Base-by-base conservation (phyloP, 768 basidiomycete species). In the Auricularia auricula-judae region DNA sequence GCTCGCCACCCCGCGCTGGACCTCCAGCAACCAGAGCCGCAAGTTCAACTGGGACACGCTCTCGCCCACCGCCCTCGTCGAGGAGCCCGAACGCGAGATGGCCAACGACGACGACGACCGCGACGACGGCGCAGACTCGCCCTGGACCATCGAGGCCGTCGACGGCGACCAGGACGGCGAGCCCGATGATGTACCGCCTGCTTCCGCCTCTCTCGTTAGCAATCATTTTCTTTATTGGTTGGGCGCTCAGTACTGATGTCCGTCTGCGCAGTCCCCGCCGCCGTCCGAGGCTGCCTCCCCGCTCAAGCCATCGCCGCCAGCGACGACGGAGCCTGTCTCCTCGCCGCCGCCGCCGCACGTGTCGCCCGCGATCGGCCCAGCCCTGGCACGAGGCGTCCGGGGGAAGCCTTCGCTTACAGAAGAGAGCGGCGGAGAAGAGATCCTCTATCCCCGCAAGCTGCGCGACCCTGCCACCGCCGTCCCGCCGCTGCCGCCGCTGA, bases 1-100 rank as follows among this genome's bases (percentile, higher is more conserved):
- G 76, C 84, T 98, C 36, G 80, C 93, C 21, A 99, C 97, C n/a
- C 97, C 97, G 60, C 84, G 94, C 66, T 99, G 94, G 95, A 82
- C 82, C 66, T 83, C 83, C 71, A 73, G 76, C 35, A 80, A 81
- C 60, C 74, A 77, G 42, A 73, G 23, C 8, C 56, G 56, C 56
- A 66, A 58, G 29, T 65, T 62, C 53, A 34, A 47, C 66, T 23
- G 53, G 59, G 36, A 64, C 62, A 29, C 56, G 29, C 23, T 35
- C 56, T 29, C 56, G 11, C 56, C 23, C 29, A 14, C 56, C 56
- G 29, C 56, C 16, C 56, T 59, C 56, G 23, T 29, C 23, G 58
- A 66, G 51, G 66, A 63, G 12, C 60, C 61, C 16, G 54, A 67
- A 56, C 70, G 63, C 2, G 74, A 78, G 54, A 54, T 71, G 36